phyloP scores from a whole-genome alignment of 192 early-diverging fungal species.

The Phlyctochytrium bullatum region DNA sequence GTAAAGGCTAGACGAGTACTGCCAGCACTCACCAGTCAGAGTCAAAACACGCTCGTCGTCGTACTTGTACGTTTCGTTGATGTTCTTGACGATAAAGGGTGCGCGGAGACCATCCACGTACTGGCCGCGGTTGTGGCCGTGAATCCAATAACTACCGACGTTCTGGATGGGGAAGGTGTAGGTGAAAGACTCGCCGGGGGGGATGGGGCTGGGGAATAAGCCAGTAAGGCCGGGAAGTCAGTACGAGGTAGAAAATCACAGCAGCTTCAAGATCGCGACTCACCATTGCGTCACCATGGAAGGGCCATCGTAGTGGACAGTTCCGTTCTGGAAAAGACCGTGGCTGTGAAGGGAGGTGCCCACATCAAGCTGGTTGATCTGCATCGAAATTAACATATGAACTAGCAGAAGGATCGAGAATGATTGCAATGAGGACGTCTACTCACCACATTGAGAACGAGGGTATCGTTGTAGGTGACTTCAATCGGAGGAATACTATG shows the following conservation, averaged over 20 bases:
- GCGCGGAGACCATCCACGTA: conserved; percentile 80
- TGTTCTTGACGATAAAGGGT: conserved; percentile 68
- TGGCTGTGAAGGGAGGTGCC: conserved; percentile 50
- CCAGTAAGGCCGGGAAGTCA: too few species aligned
- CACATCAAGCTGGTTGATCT: conserved; percentile 35
- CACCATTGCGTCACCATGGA: conserved; percentile 21
- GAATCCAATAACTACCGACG: conserved; percentile 82
- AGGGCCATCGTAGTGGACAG: conserved; percentile 24
- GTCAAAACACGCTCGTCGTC: conserved; percentile 41
- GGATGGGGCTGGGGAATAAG: conserved; percentile 68
- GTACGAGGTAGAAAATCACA: too few species aligned
- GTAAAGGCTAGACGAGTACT: neutral
- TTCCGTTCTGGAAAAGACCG: conserved; percentile 76
- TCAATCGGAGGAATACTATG: conserved; percentile 34
- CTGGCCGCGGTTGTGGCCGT: conserved; percentile 17
- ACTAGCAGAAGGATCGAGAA: too few species aligned
- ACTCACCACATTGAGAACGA: conserved; percentile 56
- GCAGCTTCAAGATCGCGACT: too few species aligned
- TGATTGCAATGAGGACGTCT: conserved; percentile 61
- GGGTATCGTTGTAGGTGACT: conserved; percentile 30
- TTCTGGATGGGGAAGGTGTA: conserved; percentile 68
- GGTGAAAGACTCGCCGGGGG: conserved; percentile 61
- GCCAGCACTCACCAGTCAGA: neutral
- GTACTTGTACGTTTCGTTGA: conserved; percentile 56
- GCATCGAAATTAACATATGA: conserved; percentile 22